Base-by-base conservation (phyloP, 352 stramenopile genomes). In the Peronospora belbahrii region DNA sequence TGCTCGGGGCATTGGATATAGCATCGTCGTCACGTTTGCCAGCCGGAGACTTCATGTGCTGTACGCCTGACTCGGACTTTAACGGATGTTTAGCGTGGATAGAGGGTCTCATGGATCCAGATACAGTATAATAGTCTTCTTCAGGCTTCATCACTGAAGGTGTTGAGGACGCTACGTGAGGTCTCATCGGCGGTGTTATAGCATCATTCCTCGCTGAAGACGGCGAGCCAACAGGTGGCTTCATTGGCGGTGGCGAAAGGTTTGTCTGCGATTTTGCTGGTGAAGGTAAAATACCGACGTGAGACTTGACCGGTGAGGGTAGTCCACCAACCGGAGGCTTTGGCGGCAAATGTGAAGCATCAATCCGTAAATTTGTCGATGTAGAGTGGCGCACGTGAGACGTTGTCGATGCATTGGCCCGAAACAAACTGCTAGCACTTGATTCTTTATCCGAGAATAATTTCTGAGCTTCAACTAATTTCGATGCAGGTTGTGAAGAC, bases 351-450 rank as follows among this genome's bases (percentile, higher is more conserved):
- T 40, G 24, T 10, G 35, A 22, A 31, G 22, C 19, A 34, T 24
- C 45, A 1, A 2, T 35, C 27, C 48, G 27, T 0, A 44, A 25
- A 20, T 38, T 23, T 6, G 44, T n/a, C 19, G 41, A 22, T 6
- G 36, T 30, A 42, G 25, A 17, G 33, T 48, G 24, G 2, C 15
- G 22, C 4, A 22, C 14, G 27, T 51, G 42, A 23, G 54, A 55
- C 10, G 28, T 30, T 19, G 45, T 45, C 18, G 62, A 14, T 2
- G 36, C 35, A 7, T 42, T 27, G 17, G 34, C 58, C 35, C 42
- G 46, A 45, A 78, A 81, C 34, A 81, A 59, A 44, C 42, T 67
- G 41, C 52, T 68, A 9, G 59, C 45, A 42, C 46, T 76, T 24
- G 60, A 32, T 47, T 60, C n/a, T 10, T 50, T 40, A 24, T 35